Evolutionary conservation across 2,329 filamentous ascomycete genomes (phyloP).

Genomic region (Exophiala calicioides): DNA sequence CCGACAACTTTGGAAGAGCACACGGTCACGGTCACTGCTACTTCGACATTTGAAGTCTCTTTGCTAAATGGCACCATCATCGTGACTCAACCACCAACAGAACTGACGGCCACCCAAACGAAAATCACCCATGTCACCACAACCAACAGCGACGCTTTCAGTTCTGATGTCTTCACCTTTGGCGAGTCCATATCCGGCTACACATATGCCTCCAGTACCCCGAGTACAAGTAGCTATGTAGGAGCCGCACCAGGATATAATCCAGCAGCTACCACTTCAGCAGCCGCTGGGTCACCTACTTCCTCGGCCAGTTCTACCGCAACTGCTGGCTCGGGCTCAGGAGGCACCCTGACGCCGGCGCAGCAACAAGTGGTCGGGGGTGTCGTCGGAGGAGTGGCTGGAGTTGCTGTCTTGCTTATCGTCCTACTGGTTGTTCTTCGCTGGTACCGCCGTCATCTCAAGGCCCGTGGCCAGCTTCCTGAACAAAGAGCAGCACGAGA

Average conservation of each 20-base stretch:
- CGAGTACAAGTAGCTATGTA: not conserved
- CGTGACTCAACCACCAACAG: conserved; percentile 4
- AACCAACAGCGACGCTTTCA: conserved; percentile 2
- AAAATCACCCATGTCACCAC: conserved; percentile 1
- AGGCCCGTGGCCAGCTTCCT: conserved; percentile 31
- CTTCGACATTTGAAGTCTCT: conserved; percentile 28
- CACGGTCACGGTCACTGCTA: conserved; percentile 27
- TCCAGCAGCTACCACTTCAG: conserved; percentile 5
- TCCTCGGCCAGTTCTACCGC: conserved; percentile 18
- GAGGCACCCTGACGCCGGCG: conserved; percentile 34
- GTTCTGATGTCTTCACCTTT: conserved; percentile 18
- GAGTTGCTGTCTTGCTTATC: conserved; percentile 53
- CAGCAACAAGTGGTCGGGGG: conserved; percentile 60
- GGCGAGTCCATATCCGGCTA: conserved; percentile 18
- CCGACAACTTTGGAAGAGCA: conserved; percentile 6
- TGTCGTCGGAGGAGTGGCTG: conserved; percentile 63
- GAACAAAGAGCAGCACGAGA: conserved; percentile 30
- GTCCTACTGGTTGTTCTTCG: conserved; percentile 55
- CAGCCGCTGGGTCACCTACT: conserved; percentile 14
- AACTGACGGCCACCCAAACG: conserved; percentile 5
- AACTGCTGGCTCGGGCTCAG: conserved; percentile 27
- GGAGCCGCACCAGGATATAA: conserved; percentile 5
- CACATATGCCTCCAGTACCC: too few relatives aligned
- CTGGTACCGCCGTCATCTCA: conserved; percentile 48
- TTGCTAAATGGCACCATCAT: conserved; percentile 27